Evolutionary conservation across 352 stramenopile genomes (phyloP), one percentile per base, ranked within the genome.

Genomic region (Pythium rishiriense): DNA sequence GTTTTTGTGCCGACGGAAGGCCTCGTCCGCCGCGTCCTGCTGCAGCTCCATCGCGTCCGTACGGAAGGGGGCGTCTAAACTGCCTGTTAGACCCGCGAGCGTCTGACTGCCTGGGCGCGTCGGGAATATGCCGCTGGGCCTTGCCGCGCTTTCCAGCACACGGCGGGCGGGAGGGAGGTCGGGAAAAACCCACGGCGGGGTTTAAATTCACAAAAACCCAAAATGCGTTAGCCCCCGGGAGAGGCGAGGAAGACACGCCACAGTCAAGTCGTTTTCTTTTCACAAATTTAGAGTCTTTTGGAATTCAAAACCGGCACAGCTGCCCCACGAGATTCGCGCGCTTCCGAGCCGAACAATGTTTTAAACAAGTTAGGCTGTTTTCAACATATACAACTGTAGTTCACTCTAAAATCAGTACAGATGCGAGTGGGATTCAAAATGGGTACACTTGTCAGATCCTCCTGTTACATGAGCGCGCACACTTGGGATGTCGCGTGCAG

Each of bases 1-100:
- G 69, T 89, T 90, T 65, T 96, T 93, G 76, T 96, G 79, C 56
- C 87, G 85, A 51, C 85, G 85, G 67, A 93, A 92, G 55, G 83
- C 82, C 67, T 95, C 87, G 69, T 95, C 87, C 61, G 91, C 69
- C 59, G 82, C 82, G 65, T 93, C 85, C 70, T 93, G 85, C 69
- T 91, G 83, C 67, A 92, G 78, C 54, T 91, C 85, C 83, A 91
- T 91, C 51, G 39, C 21, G 50, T 31, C 51, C n/a, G n/a, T n/a
- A n/a, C n/a, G n/a, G n/a, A n/a, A n/a, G n/a, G n/a, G n/a, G n/a
- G n/a, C n/a, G n/a, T n/a, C n/a, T n/a, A n/a, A n/a, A n/a, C n/a
- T n/a, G n/a, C n/a, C n/a, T n/a, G n/a, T n/a, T n/a, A n/a, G n/a
- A n/a, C n/a, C n/a, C n/a, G n/a, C n/a, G n/a, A n/a, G n/a, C n/a